Base-by-base conservation (phyloP, 768 basidiomycete species). In the Tulasnella calospora region DNA sequence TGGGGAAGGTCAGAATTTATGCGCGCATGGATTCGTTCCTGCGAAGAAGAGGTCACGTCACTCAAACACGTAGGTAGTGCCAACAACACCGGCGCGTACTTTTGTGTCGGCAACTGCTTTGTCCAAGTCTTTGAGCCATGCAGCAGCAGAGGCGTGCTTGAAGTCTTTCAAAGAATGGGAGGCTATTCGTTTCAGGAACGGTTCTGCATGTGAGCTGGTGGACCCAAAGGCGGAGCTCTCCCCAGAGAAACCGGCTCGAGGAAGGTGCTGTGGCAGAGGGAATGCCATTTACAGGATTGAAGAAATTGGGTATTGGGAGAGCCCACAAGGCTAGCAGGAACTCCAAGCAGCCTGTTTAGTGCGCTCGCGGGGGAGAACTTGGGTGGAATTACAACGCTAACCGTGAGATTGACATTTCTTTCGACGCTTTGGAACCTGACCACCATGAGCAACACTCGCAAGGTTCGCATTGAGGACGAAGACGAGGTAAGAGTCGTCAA, bases 71-170 rank as follows among this genome's bases (percentile, higher is more conserved):
- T 79, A 38, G 33, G 77, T 76, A 1, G 74, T 44, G 74, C 36
- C 41, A 36, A 73, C 33, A 67, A 4, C 61, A 74, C 44, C 55
- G 13, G 74, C 47, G 73, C 84, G 73, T 82, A 94, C 95, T 87
- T 94, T 93, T 15, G 92, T 94, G 46, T 86, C 85, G 33, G 85
- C 84, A 79, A 96, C 92, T 17, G 91, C 89, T 70, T 88, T 87
- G 81, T 96, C 90, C 38, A 97, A 86, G 82, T 93, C 92, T 0
- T 85, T 82, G 51, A 93, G 85, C 92, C 93, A 95, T 78, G 89
- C 90, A 40, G 88, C 85, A 17, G 91, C 91, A 74, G 92, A 82
- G 44, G 86, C 82, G 55, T 92, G 89, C 81, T 87, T 90, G 46
- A 95, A 83, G 0, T 90, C 86, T 80, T 89, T 85, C 80, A 85